A percentile compares a stretch with the other conserved stretches of the same genome.
Conservation (phyloP, 495 filamentous ascomycete species). For the Penicillium bovifimosum region DNA sequence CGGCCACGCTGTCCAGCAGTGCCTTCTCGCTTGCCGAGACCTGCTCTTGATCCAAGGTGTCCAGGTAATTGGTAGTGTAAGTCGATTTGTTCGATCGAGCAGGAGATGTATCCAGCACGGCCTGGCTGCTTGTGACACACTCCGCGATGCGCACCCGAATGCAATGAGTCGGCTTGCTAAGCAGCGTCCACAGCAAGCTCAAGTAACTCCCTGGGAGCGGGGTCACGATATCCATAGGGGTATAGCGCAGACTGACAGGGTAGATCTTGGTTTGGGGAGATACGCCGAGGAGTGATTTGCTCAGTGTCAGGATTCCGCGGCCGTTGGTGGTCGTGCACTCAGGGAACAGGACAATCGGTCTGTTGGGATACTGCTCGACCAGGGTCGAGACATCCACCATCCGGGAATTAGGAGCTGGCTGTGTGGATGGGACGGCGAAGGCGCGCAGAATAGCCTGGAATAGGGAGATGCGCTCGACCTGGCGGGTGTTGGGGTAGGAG, state of each 20-base stretch:
- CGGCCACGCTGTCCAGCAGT: constrained; percentile 68
- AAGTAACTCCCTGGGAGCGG: constrained; percentile 68
- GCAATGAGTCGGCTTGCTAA: constrained; percentile 80
- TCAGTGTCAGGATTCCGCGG: constrained; percentile 79
- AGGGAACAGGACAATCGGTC: constrained; percentile 79
- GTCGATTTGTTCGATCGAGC: constrained; percentile 26
- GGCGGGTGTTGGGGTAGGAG: constrained; percentile 65
- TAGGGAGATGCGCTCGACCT: constrained; percentile 71
- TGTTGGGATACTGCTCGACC: constrained; percentile 58
- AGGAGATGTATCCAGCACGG: constrained; percentile 9
- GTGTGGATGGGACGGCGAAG: constrained; percentile 53
- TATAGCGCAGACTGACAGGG: constrained; percentile 83
- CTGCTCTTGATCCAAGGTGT: constrained; percentile 34
- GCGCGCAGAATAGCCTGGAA: constrained; percentile 67
- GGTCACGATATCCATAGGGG: constrained; percentile 82
- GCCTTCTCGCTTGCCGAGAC: constrained; percentile 52
- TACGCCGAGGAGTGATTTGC: constrained; percentile 61
- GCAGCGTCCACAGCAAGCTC: constrained; percentile 75
- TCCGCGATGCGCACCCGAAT: constrained; percentile 87
- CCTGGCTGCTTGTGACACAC: constrained; percentile 47
- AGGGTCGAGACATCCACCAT: constrained; percentile 60
- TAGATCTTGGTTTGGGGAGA: constrained; percentile 68
- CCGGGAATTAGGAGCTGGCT: constrained; percentile 41
- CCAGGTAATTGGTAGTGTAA: constrained; percentile 47
- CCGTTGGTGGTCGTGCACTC: constrained; percentile 94